phyloP scores from a whole-genome alignment of 2,329 filamentous ascomycete genomes.

The Aplosporella prunicola region DNA sequence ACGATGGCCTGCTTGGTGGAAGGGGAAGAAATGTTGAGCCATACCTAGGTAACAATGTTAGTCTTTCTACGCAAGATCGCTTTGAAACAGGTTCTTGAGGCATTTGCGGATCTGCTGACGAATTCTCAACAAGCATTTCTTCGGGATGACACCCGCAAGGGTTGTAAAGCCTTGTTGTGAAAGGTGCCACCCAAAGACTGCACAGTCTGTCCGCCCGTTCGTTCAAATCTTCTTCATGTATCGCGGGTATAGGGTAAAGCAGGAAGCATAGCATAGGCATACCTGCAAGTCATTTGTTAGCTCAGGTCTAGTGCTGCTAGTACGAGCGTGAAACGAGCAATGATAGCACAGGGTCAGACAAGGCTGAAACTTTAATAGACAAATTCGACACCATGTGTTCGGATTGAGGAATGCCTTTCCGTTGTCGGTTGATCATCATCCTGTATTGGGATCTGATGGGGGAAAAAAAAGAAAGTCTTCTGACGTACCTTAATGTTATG shows the following conservation, averaged over 20 bases:
- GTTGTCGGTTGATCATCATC: constrained; percentile 55
- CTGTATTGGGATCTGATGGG: constrained; percentile 22
- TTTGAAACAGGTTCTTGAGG: neutral
- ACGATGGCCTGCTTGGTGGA: constrained; percentile 33
- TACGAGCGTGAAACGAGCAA: too few species aligned
- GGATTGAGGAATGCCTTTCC: constrained; percentile 61
- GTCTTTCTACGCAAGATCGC: neutral
- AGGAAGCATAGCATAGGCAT: constrained; percentile 4
- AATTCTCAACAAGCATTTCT: constrained; percentile 59
- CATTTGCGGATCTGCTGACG: constrained; percentile 48
- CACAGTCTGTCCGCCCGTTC: constrained; percentile 59
- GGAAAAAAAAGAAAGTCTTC: constrained; percentile 9
- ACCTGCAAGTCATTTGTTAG: too few species aligned
- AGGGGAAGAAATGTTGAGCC: constrained; percentile 15
- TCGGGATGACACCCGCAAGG: constrained; percentile 45
- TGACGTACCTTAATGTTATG: constrained; percentile 32
- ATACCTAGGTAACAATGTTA: constrained; percentile 14
- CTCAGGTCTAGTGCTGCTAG: too few species aligned
- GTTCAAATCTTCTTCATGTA: constrained; percentile 56
- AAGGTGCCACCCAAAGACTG: constrained; percentile 43
- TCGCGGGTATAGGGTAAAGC: constrained; percentile 16
- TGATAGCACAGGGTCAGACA: constrained; percentile 59
- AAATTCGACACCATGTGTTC: constrained; percentile 56
- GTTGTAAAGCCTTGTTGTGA: constrained; percentile 54
- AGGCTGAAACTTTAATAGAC: constrained; percentile 58